Evolutionary conservation across 2,329 filamentous ascomycete genomes (phyloP).

Genomic region (Periconia digitata): DNA sequence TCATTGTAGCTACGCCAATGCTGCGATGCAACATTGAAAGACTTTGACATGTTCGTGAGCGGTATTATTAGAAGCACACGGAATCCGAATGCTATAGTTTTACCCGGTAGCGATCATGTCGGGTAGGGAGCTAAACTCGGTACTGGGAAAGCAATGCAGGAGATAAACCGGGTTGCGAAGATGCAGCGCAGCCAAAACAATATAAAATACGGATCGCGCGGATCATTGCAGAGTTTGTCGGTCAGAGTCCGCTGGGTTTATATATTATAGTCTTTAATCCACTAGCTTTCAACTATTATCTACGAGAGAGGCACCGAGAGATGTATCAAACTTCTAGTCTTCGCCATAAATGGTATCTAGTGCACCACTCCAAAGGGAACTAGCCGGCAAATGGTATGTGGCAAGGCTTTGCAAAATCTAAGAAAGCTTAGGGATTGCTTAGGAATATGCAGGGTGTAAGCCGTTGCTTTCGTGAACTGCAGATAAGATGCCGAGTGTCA

Average conservation of each 20-base stretch:
- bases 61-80: conserved; percentile 2
- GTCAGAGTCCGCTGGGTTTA: background rate
- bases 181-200: background rate
- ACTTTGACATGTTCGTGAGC: conserved; percentile 1
- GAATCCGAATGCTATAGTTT: conserved; percentile 4
- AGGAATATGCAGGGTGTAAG: background rate
- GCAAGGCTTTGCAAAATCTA: background rate
- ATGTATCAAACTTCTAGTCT: background rate
- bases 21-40: conserved; percentile 6
- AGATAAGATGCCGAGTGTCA: background rate
- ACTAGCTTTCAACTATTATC: too few relatives aligned
- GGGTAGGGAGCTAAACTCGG: too few relatives aligned
- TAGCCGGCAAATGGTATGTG: background rate
- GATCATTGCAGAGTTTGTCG: conserved; percentile 2
- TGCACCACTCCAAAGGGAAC: background rate
- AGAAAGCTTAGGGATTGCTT: background rate
- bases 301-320: too few relatives aligned
- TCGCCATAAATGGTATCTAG: background rate
- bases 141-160: too few relatives aligned
- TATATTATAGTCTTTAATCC: too few relatives aligned
- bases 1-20: background rate
- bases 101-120: conserved; percentile 4
- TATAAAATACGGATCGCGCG: conserved; percentile 1
- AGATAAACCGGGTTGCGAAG: background rate
- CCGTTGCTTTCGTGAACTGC: background rate